Evolutionary conservation across 1,284 basidiomycete species (phyloP), one percentile per base, ranked within the genome.

Genomic region (Caloboletus firmus): DNA sequence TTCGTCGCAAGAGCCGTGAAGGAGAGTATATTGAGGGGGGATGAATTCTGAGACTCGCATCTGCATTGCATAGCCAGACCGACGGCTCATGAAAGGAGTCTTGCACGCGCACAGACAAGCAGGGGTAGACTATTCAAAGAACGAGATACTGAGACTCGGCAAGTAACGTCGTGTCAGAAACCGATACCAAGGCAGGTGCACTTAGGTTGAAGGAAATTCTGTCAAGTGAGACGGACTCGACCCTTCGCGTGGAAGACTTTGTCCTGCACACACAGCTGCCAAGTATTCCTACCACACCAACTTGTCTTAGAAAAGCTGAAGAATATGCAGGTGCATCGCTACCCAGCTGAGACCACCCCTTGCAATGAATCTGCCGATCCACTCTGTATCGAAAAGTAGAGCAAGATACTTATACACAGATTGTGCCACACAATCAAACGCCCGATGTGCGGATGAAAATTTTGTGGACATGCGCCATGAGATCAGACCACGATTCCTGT

Each of bases 1-100:
- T 69, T 73, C 43, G 81, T 90, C 17, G 80, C 84, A 8, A 58
- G 54, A 26, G 76, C 69, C 15, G 80, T 89, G 5, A 62, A 71
- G 42, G 67, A 72, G 43, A 74, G 77, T 58, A 55, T 84, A 18
- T 49, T 69, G 31, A 62, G 64, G 36, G 74, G 77, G 17, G 72
- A 72, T 55, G 70, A 69, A 42, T 71, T 66, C 45, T 73, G 45
- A 71, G 18, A n/a, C 11, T 39, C 26, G 28, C n/a, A n/a, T 13
- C n/a, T 30, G 26, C 26, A 12, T 24, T 22, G 24, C 11, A 55
- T 17, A 18, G 37, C 26, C 13, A n/a, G 24, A 37, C 46, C 10
- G 30, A 34, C 24, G 34, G 7, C 18, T 39, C 24, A 15, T 26
- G 11, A 20, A 36, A 22, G 5, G 45, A 36, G 4, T 15, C n/a